Base-by-base conservation (phyloP, 331 rosid genomes). In the Acacia concinna region DNA sequence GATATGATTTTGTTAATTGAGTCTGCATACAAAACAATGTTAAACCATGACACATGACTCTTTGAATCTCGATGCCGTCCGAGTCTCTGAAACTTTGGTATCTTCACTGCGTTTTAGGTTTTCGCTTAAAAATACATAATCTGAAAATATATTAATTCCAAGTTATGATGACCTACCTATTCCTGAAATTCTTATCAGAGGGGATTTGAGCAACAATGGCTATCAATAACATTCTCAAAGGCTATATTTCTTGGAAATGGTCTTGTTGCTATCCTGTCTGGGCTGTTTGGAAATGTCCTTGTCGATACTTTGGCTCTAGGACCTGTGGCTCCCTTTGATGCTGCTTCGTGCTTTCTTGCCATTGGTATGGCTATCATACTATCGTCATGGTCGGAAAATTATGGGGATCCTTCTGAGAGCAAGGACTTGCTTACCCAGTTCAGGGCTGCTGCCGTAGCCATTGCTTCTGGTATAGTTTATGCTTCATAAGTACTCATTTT, bases 171-270 rank as follows among this genome's bases (percentile, higher is more conserved):
- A 71, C 32, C 56, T 72, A 27, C 35, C 34, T 27, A 59, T 59
- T 27, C 32, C 18, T 59, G 66, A 27, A 59, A 59, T 59, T 23
- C 21, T 56, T 56, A 21, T 10, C 63, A 96, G 99, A 96, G 97
- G 85, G 91, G 94, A 63, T 96, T 91, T 84, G 99, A 96, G 44
- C 97, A 89, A 84, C 99, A 96, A 71, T 96, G 99, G 99, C 75
- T 96, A 59, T 96, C 99, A 4, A 82, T 91, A 56, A 91, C 99
- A 47, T 96, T 96, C 87, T 91, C 99, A 9, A 96, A 96, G 91
- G 99, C 99, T 34, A 87, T 96, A 88, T 96, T 96, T 89, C 93
- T 96, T 84, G 98, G 99, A 81, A 96, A 96, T 86, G 99, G 99
- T 68, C 95, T 96, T 76, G 84, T 90, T 77, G 99, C 99, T 83